phyloP scores from a whole-genome alignment of 768 basidiomycete species.

The Naganishia randhawae region DNA sequence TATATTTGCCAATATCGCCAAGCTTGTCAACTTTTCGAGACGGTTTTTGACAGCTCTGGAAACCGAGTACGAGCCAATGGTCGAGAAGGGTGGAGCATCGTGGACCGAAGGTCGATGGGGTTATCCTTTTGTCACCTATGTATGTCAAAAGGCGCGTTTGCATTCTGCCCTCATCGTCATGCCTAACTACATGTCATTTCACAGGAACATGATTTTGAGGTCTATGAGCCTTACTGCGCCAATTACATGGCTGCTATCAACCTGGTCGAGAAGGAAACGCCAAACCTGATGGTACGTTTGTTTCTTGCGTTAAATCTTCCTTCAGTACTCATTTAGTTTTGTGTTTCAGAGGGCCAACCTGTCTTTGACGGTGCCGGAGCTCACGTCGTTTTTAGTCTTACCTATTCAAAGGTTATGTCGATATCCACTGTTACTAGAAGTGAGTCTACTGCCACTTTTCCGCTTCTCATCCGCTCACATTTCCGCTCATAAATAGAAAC shows the following conservation, averaged over 20 bases:
- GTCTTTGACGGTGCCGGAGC: conserved; percentile 55
- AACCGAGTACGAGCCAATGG: conserved; percentile 48
- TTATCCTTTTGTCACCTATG: conserved; percentile 42
- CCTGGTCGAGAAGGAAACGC: conserved; percentile 78
- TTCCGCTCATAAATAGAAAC: conserved; percentile 29
- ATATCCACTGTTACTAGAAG: conserved; percentile 82
- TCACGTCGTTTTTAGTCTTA: conserved; percentile 96
- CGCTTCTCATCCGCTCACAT: background rate
- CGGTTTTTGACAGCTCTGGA: conserved; percentile 50
- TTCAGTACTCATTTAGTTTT: background rate
- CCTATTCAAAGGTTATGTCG: conserved; percentile 98
- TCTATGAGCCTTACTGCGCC: conserved; percentile 96
- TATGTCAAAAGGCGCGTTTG: conserved; percentile 13
- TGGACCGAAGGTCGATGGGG: conserved; percentile 50
- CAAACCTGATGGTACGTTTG: conserved; percentile 69
- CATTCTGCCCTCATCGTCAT: background rate
- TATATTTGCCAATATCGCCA: conserved; percentile 90
- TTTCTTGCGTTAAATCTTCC: background rate
- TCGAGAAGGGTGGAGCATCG: conserved; percentile 42
- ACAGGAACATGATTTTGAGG: conserved; percentile 92
- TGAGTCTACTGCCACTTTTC: background rate
- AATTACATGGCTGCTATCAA: conserved; percentile 86
- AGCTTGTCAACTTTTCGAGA: conserved; percentile 76
- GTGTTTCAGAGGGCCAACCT: conserved; percentile 15
- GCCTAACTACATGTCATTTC: conserved; percentile 27